phyloP scores from a whole-genome alignment of 1,139 yeast species.

The Geotrichum siamense region DNA sequence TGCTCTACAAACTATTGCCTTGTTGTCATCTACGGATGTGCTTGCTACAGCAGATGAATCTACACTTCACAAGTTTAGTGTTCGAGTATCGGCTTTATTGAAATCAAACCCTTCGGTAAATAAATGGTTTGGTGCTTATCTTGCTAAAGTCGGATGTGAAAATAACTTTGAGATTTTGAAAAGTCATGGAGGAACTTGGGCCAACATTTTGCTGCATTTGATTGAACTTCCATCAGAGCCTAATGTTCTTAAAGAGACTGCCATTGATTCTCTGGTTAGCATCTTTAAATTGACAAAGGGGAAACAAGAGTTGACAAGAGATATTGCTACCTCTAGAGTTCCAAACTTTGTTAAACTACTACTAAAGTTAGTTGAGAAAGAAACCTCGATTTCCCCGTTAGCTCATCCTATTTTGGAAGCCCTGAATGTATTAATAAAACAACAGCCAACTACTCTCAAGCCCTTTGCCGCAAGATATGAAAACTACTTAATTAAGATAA shows the following conservation, averaged over 20 bases:
- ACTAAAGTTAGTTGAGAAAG: conserved; percentile 35
- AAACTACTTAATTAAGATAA: conserved; percentile 38
- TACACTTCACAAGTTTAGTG: conserved; percentile 32
- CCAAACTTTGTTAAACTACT: conserved; percentile 53
- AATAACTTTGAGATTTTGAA: conserved; percentile 30
- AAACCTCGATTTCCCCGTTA: conserved; percentile 21
- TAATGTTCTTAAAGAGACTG: conserved; percentile 42
- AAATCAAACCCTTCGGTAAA: conserved; percentile 29
- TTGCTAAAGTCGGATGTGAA: conserved; percentile 29
- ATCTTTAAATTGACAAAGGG: conserved; percentile 58
- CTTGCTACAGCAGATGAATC: conserved; percentile 24
- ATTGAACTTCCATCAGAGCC: conserved; percentile 47
- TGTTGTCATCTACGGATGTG: conserved; percentile 20
- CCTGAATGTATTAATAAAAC: conserved; percentile 44
- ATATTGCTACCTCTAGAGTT: conserved; percentile 71
- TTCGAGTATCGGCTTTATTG: conserved; percentile 34
- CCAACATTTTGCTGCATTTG: conserved; percentile 49
- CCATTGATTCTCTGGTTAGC: conserved; percentile 44
- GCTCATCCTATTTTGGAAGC: conserved; percentile 43
- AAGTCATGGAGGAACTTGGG: conserved; percentile 51
- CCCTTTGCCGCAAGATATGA: conserved; percentile 65
- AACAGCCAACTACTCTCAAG: conserved; percentile 73
- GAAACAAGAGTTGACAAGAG: conserved; percentile 79
- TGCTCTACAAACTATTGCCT: conserved; percentile 20
- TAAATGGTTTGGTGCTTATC: conserved; percentile 33